A percentile compares a stretch with the other conserved stretches of the same genome.
Conservation (phyloP, 2,329 filamentous ascomycete genomes). For the Aspergillus brasiliensis region DNA sequence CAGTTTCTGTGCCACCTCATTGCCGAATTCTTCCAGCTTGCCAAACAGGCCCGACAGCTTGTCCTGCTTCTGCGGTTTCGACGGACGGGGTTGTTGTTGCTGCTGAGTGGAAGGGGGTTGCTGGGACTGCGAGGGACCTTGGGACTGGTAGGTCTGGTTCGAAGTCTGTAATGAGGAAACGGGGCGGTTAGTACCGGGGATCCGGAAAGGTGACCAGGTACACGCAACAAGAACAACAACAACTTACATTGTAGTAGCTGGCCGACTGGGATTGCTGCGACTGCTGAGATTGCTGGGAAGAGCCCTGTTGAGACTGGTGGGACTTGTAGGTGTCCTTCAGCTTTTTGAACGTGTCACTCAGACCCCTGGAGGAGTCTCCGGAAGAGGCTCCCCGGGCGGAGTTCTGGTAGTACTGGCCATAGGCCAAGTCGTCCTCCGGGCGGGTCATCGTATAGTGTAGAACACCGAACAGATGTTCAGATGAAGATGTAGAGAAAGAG, state of each 20-base stretch:
- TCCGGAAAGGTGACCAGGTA: neutral
- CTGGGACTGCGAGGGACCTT: slow-evolving; percentile 21
- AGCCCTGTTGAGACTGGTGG: slow-evolving; percentile 24
- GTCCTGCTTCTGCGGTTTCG: slow-evolving; percentile 35
- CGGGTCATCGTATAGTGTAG: slow-evolving; percentile 34
- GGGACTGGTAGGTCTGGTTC: slow-evolving; percentile 5
- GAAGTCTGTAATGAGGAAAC: neutral
- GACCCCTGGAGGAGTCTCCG: slow-evolving; percentile 49
- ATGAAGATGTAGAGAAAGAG: neutral
- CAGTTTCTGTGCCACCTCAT: slow-evolving; percentile 54
- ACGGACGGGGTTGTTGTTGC: slow-evolving; percentile 19
- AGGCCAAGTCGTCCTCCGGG: slow-evolving; percentile 57
- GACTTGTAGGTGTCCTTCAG: slow-evolving; percentile 44
- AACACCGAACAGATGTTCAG: neutral
- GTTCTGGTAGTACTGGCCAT: slow-evolving; percentile 52
- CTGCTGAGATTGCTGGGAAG: slow-evolving; percentile 3
- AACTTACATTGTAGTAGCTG: neutral
- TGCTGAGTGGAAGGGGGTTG: slow-evolving; percentile 31
- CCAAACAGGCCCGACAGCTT: slow-evolving; percentile 53
- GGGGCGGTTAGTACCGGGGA: neutral
- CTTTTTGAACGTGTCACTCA: slow-evolving; percentile 56
- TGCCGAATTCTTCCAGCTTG: slow-evolving; percentile 57
- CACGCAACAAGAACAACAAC: too few relatives aligned
- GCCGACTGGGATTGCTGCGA: neutral
- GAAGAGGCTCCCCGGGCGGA: slow-evolving; percentile 34